Evolutionary conservation across 371 early-diverging fungal genomes (phyloP).

Genomic region (Mortierella sp.): DNA sequence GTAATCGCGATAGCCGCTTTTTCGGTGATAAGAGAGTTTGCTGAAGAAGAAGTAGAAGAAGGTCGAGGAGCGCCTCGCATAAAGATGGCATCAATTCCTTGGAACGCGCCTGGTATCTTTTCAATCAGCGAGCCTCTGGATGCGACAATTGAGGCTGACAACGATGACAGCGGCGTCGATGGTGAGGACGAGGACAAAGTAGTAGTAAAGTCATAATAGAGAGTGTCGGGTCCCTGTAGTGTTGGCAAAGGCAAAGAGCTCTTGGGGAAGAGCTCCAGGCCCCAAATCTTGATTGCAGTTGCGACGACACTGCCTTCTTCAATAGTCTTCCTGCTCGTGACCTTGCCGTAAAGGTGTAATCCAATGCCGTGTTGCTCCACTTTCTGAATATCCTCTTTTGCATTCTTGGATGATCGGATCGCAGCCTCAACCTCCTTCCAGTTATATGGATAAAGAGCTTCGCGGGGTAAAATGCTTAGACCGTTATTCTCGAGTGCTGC

Average conservation of each 20-base stretch:
- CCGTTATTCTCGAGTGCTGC: slow-evolving; percentile 62
- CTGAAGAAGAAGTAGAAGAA: slow-evolving; percentile 5
- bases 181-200: slow-evolving; percentile 59
- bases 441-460: slow-evolving; percentile 67
- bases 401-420: slow-evolving; percentile 57
- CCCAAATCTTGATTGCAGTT: slow-evolving; percentile 64
- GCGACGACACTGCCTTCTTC: slow-evolving; percentile 67
- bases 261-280: slow-evolving; percentile 59
- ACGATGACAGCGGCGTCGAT: slow-evolving; percentile 24
- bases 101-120: slow-evolving; percentile 64
- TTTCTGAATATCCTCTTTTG: slow-evolving; percentile 63
- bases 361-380: slow-evolving; percentile 62
- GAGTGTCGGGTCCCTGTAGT: slow-evolving; percentile 52
- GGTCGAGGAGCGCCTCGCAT: slow-evolving; percentile 57
- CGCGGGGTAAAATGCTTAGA: slow-evolving; percentile 63
- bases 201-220: slow-evolving; percentile 56
- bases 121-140: slow-evolving; percentile 39
- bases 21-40: slow-evolving; percentile 9
- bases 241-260: slow-evolving; percentile 23
- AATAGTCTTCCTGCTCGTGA: slow-evolving; percentile 68
- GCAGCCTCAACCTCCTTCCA: slow-evolving; percentile 62
- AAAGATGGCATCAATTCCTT: slow-evolving; percentile 67
- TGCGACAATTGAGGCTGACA: slow-evolving; percentile 2
- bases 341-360: slow-evolving; percentile 72
- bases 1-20: slow-evolving; percentile 27